Evolutionary conservation across 805 yeast genomes (phyloP), one percentile per base, ranked within the genome.

Genomic region (Candida fluviatilis): DNA sequence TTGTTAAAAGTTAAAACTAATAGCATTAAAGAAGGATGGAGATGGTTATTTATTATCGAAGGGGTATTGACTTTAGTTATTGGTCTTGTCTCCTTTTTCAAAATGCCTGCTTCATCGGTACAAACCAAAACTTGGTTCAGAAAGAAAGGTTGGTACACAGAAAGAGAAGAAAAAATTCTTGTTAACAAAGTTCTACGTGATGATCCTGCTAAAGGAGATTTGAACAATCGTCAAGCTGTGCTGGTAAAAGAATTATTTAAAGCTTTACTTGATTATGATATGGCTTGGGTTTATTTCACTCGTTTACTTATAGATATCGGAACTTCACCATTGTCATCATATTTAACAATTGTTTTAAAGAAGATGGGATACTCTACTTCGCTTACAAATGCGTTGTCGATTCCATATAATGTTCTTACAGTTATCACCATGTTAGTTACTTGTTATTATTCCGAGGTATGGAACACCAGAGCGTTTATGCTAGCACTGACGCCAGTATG

Each of bases 151-250:
- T 58, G 71, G 62, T 62, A 57, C 41, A 61, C 73, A 12, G 76
- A 74, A 1, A 56, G 75, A 31, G 82, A 80, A 43, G 77, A 73
- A 53, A 71, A 72, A 41, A 77, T 80, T 39, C 60, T 78, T 21
- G 82, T 77, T 36, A 78, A 78, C 51, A 63, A 78, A 42, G 66
- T 80, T 2, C 55, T 80, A 36, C 60, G 84, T 46, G 84, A 80
- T 51, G 86, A 80, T 49, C 85, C 85, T 5, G 50, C 65, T 4
- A 68, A 68, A 45, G 83, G 84, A 17, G 82, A 76, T 43, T 77
- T 78, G 84, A 67, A 78, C 51, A 79, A 80, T 50, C 64, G 82
- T 51, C 74, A 75, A 47, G 78, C 80, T 4, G 52, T 80, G 14
- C 54, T 68, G 2, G 45, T 60, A 4, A 62, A 52, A 33, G 66